Percentiles rank a stretch among this genome's conserved stretches.
These are phyloP conservation scores for Penicillium sp. DNA, from an alignment of 2,329 filamentous ascomycete species.

Conservation along the genomic window DNA sequence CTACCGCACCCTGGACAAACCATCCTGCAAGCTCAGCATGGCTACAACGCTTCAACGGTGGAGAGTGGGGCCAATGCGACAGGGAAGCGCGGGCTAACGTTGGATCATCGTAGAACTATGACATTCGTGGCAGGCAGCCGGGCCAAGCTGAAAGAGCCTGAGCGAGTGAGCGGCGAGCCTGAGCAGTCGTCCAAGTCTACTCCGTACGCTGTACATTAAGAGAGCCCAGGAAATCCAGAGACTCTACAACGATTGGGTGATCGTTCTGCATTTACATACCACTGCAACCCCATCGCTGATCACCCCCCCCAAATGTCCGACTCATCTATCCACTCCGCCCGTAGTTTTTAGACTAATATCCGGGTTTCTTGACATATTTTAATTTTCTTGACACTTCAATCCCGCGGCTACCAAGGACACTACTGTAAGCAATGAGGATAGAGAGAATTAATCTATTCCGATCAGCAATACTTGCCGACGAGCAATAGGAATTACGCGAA, in stretches of 20 bases:
- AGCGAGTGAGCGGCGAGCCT: not conserved
- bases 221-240: not conserved
- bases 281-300: slow-evolving; percentile 14
- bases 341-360: not conserved
- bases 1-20: not conserved
- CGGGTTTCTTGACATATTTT: not conserved
- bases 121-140: slow-evolving; percentile 24
- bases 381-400: slow-evolving; percentile 13
- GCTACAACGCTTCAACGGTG: slow-evolving; percentile 6
- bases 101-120: slow-evolving; percentile 26
- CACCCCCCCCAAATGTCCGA: slow-evolving; percentile 25
- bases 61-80: slow-evolving; percentile 10
- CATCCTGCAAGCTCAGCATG: not conserved
- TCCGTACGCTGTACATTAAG: not conserved
- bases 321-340: slow-evolving; percentile 14
- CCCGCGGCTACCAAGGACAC: not conserved
- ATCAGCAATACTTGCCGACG: not conserved
- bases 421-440: not conserved
- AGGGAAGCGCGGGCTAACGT: slow-evolving; percentile 18
- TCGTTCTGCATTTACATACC: slow-evolving; percentile 14
- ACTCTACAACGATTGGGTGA: not conserved
- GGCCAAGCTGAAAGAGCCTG: not conserved
- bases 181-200: not conserved
- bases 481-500: not conserved
- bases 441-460: not conserved